Base-by-base conservation (phyloP, 202 grass and related monocot genomes). In the Eragrostis tef region DNA sequence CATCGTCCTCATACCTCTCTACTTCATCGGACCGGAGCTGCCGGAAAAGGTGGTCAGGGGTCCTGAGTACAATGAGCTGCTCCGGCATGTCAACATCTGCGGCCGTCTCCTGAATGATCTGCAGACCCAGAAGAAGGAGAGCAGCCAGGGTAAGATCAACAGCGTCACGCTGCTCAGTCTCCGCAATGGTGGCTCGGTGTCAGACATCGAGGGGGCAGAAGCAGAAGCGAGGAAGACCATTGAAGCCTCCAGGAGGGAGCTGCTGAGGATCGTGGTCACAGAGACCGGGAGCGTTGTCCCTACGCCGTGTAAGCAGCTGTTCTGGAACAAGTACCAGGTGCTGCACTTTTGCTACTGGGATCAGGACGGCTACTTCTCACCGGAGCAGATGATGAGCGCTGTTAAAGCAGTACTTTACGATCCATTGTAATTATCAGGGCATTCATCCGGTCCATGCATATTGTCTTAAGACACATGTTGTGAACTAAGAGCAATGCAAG, bases 81-180 rank as follows among this genome's bases (percentile, higher is more conserved):
- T 78, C 48, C 77, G 27, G 39, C 90, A 84, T 14, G 81, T 81
- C 16, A 89, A 80, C 80, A 54, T 57, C 20, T 89, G 86, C 25
- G 86, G 90, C 53, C 90, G 90, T 50, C 79, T 92, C 29, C 80
- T 92, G 11, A 87, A 90, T 62, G 88, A 90, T 21, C 1, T 87
- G 26, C 80, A 48, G 69, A 26, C 79, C 48, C 87, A 81, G 53
- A 57, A 74, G 70, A 86, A 78, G 73, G 90, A 92, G 86, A 27
- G 42, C 16, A 64, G 58, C 10, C 65, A 91, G 48, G 89, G 86
- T 12, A 91, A 86, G 58, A 41, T 88, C 52, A 91, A 88, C 44
- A 53, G 67, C 43, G 64, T 79, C 20, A 57, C 72, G 9, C 78
- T 91, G 26, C 14, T 19, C 2, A 36, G 83, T 51, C 42, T 14